These are phyloP conservation scores for Fusarium chaquense DNA, from an alignment of 2,329 filamentous ascomycete species.

Conservation along the genomic window DNA sequence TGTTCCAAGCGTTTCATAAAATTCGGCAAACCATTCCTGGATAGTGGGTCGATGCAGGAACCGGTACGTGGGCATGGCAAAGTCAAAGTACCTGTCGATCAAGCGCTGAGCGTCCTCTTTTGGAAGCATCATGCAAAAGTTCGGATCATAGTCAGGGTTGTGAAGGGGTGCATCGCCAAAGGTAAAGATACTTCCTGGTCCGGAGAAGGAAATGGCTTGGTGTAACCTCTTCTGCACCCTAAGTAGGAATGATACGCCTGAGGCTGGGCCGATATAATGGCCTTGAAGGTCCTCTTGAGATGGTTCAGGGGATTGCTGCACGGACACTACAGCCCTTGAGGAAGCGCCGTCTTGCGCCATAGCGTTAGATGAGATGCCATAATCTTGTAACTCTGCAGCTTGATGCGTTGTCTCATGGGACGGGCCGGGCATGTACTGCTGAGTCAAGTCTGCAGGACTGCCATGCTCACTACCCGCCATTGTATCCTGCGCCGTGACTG, in stretches of 20 bases:
- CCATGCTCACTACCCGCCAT: slow-evolving; percentile 5
- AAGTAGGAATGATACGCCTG: slow-evolving; percentile 49
- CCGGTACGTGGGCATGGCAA: slow-evolving; percentile 67
- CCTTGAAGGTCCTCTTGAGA: slow-evolving; percentile 50
- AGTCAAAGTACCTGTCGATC: slow-evolving; percentile 66
- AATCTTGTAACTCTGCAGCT: slow-evolving; percentile 9
- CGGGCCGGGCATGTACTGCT: slow-evolving; percentile 12
- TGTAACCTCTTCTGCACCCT: slow-evolving; percentile 50
- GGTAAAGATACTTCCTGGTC: slow-evolving; percentile 57
- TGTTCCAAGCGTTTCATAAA: slow-evolving; percentile 52
- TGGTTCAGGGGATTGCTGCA: slow-evolving; percentile 48
- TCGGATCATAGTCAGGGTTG: slow-evolving; percentile 51
- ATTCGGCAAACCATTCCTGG: slow-evolving; percentile 60
- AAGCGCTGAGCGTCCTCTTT: slow-evolving; percentile 52
- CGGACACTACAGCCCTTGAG: slow-evolving; percentile 26
- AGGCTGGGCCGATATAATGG: slow-evolving; percentile 51
- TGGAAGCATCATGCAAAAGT: slow-evolving; percentile 56
- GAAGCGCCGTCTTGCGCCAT: slow-evolving; percentile 1
- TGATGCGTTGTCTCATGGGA: slow-evolving; percentile 1
- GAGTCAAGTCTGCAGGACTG: slow-evolving; percentile 12
- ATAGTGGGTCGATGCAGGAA: slow-evolving; percentile 66
- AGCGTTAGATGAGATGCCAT: slow-evolving; percentile 20
- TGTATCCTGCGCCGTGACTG: slow-evolving; percentile 8
- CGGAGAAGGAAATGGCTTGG: slow-evolving; percentile 42
- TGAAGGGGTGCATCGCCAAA: slow-evolving; percentile 64